These are phyloP conservation scores for Aspergillus intermedius DNA, from an alignment of 2,329 filamentous ascomycete genomes.

Conservation along the genomic window DNA sequence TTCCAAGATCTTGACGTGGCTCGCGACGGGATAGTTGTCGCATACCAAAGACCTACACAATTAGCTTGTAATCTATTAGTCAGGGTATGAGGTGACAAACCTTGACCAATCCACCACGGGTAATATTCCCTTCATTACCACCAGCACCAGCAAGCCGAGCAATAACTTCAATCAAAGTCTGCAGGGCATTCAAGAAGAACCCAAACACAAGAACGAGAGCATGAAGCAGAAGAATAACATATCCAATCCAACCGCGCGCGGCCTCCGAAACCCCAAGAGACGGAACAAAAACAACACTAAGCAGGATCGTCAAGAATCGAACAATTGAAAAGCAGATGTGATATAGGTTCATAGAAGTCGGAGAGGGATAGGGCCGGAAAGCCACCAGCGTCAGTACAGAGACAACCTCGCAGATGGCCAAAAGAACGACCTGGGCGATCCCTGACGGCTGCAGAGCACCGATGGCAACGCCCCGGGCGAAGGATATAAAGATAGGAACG, in stretches of 20 bases:
- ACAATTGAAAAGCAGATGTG: constrained; percentile 77
- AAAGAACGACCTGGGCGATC: constrained; percentile 82
- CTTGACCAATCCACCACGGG: constrained; percentile 76
- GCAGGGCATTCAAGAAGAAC: constrained; percentile 86
- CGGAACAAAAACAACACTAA: constrained; percentile 79
- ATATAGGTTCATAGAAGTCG: constrained; percentile 96
- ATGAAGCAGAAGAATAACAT: constrained; percentile 81
- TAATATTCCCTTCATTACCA: constrained; percentile 62
- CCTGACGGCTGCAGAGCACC: constrained; percentile 89
- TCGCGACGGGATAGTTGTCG: constrained; percentile 74
- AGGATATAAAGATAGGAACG: constrained; percentile 75
- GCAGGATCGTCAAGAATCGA: constrained; percentile 66
- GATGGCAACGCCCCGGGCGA: constrained; percentile 81
- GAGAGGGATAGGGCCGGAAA: constrained; percentile 80
- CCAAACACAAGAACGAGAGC: constrained; percentile 79
- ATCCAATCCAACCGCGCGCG: constrained; percentile 89
- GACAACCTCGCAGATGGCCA: constrained; percentile 91
- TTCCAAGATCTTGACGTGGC: constrained; percentile 56
- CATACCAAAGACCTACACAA: constrained; percentile 67
- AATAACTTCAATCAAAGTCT: constrained; percentile 82
- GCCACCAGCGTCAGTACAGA: constrained; percentile 79
- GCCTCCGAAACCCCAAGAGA: constrained; percentile 71
- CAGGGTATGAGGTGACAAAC: constrained; percentile 25
- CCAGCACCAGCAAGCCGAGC: constrained; percentile 78
- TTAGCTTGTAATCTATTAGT: not conserved